These are phyloP conservation scores for Viola pubescens DNA, from an alignment of 441 rosid genomes.

Conservation along the genomic window DNA sequence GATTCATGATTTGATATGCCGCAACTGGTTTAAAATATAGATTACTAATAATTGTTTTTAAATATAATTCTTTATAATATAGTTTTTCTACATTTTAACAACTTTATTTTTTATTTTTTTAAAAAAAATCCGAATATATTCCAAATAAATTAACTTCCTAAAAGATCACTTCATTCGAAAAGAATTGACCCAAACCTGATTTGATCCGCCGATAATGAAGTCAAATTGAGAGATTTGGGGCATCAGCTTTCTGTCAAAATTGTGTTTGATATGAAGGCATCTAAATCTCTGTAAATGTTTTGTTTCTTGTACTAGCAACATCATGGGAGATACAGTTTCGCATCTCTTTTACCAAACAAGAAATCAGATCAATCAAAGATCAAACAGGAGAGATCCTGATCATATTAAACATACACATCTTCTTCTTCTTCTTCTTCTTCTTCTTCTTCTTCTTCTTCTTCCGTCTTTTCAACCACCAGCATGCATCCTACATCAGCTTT, in stretches of 20 bases:
- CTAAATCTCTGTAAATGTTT: conserved; percentile 4
- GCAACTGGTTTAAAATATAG: too few species aligned
- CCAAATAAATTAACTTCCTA: too few species aligned
- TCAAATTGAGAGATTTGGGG: conserved; percentile 9
- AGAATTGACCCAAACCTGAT: too few species aligned
- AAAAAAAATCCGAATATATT: too few species aligned
- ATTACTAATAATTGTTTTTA: too few species aligned
- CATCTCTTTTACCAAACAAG: conserved; percentile 23
- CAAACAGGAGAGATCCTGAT: neutral
- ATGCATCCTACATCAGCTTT: too few species aligned
- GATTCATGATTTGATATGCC: too few species aligned
- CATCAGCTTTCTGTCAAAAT: conserved; percentile 18
- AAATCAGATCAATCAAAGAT: neutral
- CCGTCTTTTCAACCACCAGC: conserved; percentile 14
- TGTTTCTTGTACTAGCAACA: conserved; percentile 18
- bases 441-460: neutral
- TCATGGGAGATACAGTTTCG: conserved; percentile 7
- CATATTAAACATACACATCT: neutral
- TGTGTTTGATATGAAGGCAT: conserved; percentile 21
- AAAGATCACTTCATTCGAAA: too few species aligned
- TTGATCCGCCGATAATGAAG: neutral
- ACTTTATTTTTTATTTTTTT: too few species aligned
- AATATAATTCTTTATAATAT: too few species aligned
- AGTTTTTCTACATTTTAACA: too few species aligned
- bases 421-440: neutral